Base-by-base conservation (phyloP, 2,329 filamentous ascomycete species). In the Cladophialophora bantiana region DNA sequence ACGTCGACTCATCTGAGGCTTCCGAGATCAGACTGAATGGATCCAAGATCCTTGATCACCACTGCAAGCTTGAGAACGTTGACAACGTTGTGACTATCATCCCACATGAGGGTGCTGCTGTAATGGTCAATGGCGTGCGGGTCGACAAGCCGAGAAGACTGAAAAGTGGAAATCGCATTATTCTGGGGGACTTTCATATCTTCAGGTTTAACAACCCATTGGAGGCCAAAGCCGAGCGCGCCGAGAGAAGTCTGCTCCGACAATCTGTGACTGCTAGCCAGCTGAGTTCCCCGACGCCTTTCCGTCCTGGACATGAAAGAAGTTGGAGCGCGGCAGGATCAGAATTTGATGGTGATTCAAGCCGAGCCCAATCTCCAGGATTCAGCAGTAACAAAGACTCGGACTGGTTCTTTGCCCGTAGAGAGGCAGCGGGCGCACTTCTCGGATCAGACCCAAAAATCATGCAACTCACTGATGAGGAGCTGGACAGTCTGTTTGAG, bases 171-270 rank as follows among this genome's bases (percentile, higher is more conserved):
- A 97, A 94, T 77, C 90, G 95, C 68, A 91, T 99, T 62, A 99
- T 99, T 69, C 84, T 99, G 9, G 95, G 95, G 48, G 95, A 99
- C 78, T 99, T 99, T 74, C 95, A 99, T 78, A 99, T 99, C 68
- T 98, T 99, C 81, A 86, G 95, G 64, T 99, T 99, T 83, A 99
- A 98, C 74, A 94, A 99, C 76, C 95, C 95, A 0, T 90, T 97
- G 83, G 95, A 99, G 80, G 95, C 95, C 35, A 89, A 92, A 66
- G 94, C 94, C 2, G 95, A 99, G 80, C 85, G 95, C 62, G 94
- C 93, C 12, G 93, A 97, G 69, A 69, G 70, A 58, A 97, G 92
- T 75, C 82, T 96, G 20, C 83, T 99, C 65, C 90, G 94, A 54
- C 94, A 98, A 75, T 96, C 94, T 6, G 82, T 90, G 57, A 87